Evolutionary conservation across 1,284 basidiomycete genomes (phyloP), one percentile per base, ranked within the genome.

Genomic region (Megacollybia platyphylla): DNA sequence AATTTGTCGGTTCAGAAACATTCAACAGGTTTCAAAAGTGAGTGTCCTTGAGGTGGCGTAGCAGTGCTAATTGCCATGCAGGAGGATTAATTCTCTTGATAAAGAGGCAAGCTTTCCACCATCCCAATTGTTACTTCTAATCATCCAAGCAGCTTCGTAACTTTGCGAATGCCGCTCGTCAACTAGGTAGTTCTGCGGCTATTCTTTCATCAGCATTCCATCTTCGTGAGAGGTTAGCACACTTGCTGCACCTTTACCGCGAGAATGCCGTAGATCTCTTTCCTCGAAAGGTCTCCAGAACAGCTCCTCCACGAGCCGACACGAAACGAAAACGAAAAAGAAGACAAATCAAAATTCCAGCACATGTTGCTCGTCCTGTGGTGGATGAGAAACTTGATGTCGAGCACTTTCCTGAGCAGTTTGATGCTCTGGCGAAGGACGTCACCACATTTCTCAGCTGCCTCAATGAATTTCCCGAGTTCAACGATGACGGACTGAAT

Each of bases 401-500:
- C 13, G 79, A 83, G 53, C 65, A 69, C 40, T 77, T 84, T 49
- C 80, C 81, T 0, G 60, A 66, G 26, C 75, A 83, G 53, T 57
- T 85, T 39, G 68, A 74, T 45, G 56, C 59, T 28, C 62, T 84
- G 26, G 77, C 79, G 4, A 61, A 62, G 20, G 78, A 79, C 46
- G 70, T 84, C 10, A 70, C 65, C 27, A 76, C 71, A 0, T 84
- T 84, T 51, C 55, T 80, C 42, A 67, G 76, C 42, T 77, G 75
- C 48, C 57, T 84, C 44, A 82, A 83, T 47, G 79, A 84, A 52
- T 84, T 84, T 49, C 80, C 80, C 1, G 80, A 81, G 55, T 81
- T 82, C 49, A 76, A 71, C 31, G 79, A 84, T 43, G 79, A 84
- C 49, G 76, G 71, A 5, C 73, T 84, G 28, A 81, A 83, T 54